phyloP scores from a whole-genome alignment of 208 protist species.

The Baffinella frigidus region DNA sequence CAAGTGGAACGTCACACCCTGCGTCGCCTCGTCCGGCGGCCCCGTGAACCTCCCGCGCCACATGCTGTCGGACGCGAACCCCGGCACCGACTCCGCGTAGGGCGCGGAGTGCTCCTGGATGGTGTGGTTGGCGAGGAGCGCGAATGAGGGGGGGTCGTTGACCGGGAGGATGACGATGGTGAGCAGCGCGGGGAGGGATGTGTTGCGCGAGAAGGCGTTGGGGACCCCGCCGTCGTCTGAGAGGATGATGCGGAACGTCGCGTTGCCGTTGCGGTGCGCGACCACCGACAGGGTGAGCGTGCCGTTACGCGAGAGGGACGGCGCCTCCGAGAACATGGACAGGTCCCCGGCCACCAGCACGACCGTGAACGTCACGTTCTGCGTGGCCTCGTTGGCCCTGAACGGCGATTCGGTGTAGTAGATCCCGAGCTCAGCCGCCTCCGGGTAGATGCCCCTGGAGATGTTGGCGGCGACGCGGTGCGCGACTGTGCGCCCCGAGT shows the following conservation, averaged over 20 bases:
- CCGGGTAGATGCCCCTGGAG: background rate
- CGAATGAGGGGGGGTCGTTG: slow-evolving; percentile 24
- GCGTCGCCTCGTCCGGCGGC: background rate
- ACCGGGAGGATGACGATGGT: background rate
- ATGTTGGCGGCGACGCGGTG: slow-evolving; percentile 21
- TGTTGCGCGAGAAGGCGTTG: background rate
- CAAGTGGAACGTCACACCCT: background rate
- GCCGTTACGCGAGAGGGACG: background rate
- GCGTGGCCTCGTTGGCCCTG: background rate
- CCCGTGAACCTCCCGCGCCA: background rate
- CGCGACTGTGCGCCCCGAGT: background rate
- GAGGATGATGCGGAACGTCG: background rate
- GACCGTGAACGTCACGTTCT: background rate
- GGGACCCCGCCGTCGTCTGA: background rate
- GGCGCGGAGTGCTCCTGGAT: background rate
- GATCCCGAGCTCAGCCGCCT: background rate
- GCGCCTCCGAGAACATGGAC: background rate
- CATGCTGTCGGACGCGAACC: background rate
- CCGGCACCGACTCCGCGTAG: background rate
- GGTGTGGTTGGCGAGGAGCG: background rate
- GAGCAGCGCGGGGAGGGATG: background rate
- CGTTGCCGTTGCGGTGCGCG: background rate
- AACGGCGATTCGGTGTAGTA: background rate
- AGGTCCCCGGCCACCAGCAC: background rate
- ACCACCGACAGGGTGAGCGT: background rate